Evolutionary conservation across 2,329 filamentous ascomycete genomes (phyloP).

Genomic region (Phoma sp.): DNA sequence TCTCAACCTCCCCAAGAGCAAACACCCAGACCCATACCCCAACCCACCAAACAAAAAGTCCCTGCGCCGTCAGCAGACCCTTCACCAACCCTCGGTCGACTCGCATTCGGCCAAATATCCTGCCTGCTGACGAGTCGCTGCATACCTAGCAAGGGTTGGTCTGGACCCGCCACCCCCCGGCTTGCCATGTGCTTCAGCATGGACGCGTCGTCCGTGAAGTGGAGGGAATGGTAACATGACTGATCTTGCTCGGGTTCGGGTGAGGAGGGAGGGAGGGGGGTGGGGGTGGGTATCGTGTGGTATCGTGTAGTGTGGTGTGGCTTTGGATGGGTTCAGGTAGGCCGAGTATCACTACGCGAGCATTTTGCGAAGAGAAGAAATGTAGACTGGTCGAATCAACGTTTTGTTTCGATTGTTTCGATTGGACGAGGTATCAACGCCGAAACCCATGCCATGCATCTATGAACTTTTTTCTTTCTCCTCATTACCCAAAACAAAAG

Average conservation of each 20-base stretch:
- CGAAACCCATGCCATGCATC: conserved; percentile 1
- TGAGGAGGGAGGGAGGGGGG: too few species aligned
- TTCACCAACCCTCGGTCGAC: neutral
- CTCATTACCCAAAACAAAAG: too few species aligned
- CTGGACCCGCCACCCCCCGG: conserved; percentile 7
- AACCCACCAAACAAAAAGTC: neutral
- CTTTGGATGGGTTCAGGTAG: too few species aligned
- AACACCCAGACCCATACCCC: neutral
- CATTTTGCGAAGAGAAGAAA: too few species aligned
- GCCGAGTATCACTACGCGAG: too few species aligned
- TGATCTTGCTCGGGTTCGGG: too few species aligned
- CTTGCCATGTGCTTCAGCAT: conserved; percentile 4
- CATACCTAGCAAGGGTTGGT: neutral
- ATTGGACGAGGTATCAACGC: conserved; percentile 14
- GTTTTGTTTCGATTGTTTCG: neutral
- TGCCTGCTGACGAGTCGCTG: conserved; percentile 14
- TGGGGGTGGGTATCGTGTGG: too few species aligned
- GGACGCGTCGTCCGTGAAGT: conserved; percentile 3
- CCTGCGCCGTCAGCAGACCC: too few species aligned
- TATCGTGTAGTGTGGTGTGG: too few species aligned
- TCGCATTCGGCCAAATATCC: neutral
- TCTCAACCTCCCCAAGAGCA: neutral
- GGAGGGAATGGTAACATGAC: neutral
- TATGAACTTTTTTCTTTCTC: neutral
- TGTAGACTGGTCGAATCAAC: too few species aligned